Evolutionary conservation across 2,329 filamentous ascomycete species (phyloP), one percentile per base, ranked within the genome.

Genomic region (Trichocomaceae sp.): DNA sequence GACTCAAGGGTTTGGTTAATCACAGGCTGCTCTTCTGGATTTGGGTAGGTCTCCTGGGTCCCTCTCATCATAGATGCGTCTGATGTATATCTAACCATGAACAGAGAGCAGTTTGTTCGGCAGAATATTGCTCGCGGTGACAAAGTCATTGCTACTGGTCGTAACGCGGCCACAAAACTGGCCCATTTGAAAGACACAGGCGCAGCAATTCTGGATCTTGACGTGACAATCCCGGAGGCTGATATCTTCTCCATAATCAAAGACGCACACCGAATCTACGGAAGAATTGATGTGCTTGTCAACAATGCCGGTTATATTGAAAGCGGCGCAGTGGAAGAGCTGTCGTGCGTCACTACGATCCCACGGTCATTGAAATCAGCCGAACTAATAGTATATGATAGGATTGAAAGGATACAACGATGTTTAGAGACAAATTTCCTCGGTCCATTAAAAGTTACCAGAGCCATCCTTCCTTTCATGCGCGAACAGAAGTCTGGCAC

Each of bases 401-500:
- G 53, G 22, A 19, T 55, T 17, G 47, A 55, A n/a, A 51, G 53
- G 19, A 29, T 44, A 12, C 48, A 51, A n/a, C 23, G 48, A 45
- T 50, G 29, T 23, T 44, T 55, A 23, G 53, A 50, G 20, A 67
- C 64, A 8, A 68, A 67, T 54, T 54, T 66, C 17, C 64, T 60
- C 41, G 65, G 66, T 2, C 62, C 66, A 6, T 50, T 68, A 9
- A 59, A 60, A 8, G 58, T 66, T 1, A 54, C 66, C 22, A 59
- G 60, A 35, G 61, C 55, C 3, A 57, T 59, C 20, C 33, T 67
- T 7, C 63, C 64, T 3, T 60, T 61, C 7, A 65, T 68, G 64
- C 61, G 64, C 2, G 54, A 51, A 47, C 58, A 10, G 26, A 58
- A 53, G 19, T 63, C 60, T 17, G 62, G 64, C 1, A 61, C 57